Base-by-base conservation (phyloP, 2,329 filamentous ascomycete species). In the Arthrobotrys pseudoclavata region DNA sequence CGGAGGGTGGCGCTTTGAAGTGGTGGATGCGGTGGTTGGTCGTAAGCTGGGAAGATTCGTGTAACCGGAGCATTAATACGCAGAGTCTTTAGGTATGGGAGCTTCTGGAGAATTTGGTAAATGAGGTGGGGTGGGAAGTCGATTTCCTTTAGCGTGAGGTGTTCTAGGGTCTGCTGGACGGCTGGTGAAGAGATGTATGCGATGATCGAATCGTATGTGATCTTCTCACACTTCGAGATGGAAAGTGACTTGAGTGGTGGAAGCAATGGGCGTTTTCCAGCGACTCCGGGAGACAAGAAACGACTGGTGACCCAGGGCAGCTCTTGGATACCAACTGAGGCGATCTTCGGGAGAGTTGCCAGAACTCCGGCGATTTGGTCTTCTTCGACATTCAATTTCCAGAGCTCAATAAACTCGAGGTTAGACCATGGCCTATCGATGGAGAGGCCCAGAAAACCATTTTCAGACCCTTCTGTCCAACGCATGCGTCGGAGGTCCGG, bases 401-500 rank as follows among this genome's bases (percentile, higher is more conserved):
- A 87, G 40, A 96, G 85, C 83, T 95, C 92, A 61, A 96, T 83
- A 9, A 92, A 89, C 83, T 94, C 91, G 12, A 96, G 86, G 52
- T 88, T 87, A 55, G 87, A 86, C 92, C 92, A 96, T 63, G 90
- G 83, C 70, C 85, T 88, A 77, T 88, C 89, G 74, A 87, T 87
- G 6, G 89, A 87, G 47, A 97, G 86, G 67, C 88, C 86, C 81
- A 93, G 89, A 69, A 98, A 87, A 81, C 91, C 92, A 70, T 88
- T 88, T 85, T 97, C 95, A 0, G 92, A 88, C 12, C 95, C 95
- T 55, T 86, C 86, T 67, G 89, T 87, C 84, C 96, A 98, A 67
- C 89, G 91, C 93, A 97, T 97, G 84, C 96, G 96, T 80, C 93
- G 89, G 69, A 98, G 87, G 82, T 95, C 90, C 10, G 91, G 89